These are phyloP conservation scores for Podila epicladia DNA, from an alignment of 192 early-diverging fungal genomes.

Conservation along the genomic window DNA sequence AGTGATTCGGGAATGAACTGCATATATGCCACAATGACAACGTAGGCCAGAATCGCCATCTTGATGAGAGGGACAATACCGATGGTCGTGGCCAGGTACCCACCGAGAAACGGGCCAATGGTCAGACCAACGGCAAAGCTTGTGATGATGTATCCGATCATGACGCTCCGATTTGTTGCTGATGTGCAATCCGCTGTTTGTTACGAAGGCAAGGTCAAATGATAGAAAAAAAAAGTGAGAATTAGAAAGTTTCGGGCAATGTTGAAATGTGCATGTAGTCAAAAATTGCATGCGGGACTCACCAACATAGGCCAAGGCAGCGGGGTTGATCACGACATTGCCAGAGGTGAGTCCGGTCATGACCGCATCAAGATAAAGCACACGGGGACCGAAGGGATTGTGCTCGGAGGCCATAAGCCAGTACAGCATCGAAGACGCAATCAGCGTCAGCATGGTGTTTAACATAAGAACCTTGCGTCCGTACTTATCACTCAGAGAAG, in stretches of 20 bases:
- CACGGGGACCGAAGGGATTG: not conserved
- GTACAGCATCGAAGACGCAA: not conserved
- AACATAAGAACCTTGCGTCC: not conserved
- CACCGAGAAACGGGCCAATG: slow-evolving; percentile 4
- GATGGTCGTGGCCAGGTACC: not conserved
- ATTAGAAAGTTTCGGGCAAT: not conserved
- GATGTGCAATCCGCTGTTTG: slow-evolving; percentile 23
- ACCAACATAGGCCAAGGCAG: slow-evolving; percentile 5
- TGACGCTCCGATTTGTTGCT: not conserved
- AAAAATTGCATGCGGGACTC: not conserved
- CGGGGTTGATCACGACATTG: not conserved
- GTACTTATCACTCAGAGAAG: slow-evolving; percentile 5
- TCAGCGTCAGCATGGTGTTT: not conserved
- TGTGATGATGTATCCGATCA: slow-evolving; percentile 6
- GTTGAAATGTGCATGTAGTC: no score
- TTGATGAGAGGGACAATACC: not conserved
- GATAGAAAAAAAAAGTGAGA: not conserved
- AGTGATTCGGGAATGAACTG: slow-evolving; percentile 13
- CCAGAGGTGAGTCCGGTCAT: not conserved
- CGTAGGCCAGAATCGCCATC: not conserved
- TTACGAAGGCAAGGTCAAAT: not conserved
- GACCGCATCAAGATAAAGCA: not conserved
- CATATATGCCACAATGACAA: not conserved
- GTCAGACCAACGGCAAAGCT: slow-evolving; percentile 1
- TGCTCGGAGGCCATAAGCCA: not conserved